phyloP scores from a whole-genome alignment of 1,284 basidiomycete genomes.

The Cerioporus squamosus region DNA sequence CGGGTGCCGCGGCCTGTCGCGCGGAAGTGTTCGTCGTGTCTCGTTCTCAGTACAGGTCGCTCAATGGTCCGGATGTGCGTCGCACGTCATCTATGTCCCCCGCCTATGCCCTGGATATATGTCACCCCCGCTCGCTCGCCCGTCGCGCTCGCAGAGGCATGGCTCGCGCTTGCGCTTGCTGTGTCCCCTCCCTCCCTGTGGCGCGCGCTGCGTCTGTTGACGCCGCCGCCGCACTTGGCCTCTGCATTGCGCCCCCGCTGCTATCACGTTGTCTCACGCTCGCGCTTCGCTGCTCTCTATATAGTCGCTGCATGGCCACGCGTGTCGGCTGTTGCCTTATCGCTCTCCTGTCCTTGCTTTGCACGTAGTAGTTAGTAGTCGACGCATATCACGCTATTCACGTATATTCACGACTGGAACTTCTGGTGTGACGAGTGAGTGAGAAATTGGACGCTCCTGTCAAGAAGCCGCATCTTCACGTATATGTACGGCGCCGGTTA shows the following conservation, averaged over 20 bases:
- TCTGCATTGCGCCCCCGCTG: background rate
- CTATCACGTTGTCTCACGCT: slow-evolving; percentile 13
- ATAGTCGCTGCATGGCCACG: slow-evolving; percentile 16
- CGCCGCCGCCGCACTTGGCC: background rate
- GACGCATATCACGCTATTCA: slow-evolving; percentile 29
- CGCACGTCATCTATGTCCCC: slow-evolving; percentile 15
- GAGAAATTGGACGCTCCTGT: too few relatives aligned
- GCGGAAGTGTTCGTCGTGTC: slow-evolving; percentile 2
- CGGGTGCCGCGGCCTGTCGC: slow-evolving; percentile 23
- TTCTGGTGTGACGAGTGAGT: too few relatives aligned
- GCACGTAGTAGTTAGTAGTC: slow-evolving; percentile 24
- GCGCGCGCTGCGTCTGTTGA: slow-evolving; percentile 4
- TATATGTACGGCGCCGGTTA: too few relatives aligned
- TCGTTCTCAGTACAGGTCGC: slow-evolving; percentile 3
- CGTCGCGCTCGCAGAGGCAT: slow-evolving; percentile 14
- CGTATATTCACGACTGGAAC: slow-evolving; percentile 23
- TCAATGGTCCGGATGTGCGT: slow-evolving; percentile 7
- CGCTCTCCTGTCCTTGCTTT: slow-evolving; percentile 7
- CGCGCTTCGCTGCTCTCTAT: slow-evolving; percentile 2
- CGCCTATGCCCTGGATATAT: slow-evolving; percentile 25
- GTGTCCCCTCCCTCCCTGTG: slow-evolving; percentile 3
- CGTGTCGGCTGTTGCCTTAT: slow-evolving; percentile 7
- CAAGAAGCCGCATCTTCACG: too few relatives aligned
- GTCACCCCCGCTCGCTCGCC: slow-evolving; percentile 15
- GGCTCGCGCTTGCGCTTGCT: slow-evolving; percentile 21